phyloP scores from a whole-genome alignment of 1,284 basidiomycete genomes.

The Trichosporon sp. region DNA sequence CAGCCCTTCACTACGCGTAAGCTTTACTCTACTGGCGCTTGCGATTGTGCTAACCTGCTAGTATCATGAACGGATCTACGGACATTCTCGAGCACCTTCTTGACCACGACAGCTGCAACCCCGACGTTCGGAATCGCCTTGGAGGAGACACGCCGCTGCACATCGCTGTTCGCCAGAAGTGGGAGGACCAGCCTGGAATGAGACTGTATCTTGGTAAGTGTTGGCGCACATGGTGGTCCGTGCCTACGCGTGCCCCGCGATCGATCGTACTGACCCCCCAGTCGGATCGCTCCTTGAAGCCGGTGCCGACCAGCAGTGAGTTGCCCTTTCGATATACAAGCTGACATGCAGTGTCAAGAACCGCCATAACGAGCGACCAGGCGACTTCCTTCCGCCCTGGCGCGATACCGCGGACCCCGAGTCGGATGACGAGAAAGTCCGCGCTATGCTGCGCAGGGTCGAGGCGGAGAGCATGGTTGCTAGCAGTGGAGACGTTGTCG shows the following conservation, averaged over 20 bases:
- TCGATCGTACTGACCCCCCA: slow-evolving; percentile 31
- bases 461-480: slow-evolving; percentile 42
- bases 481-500: slow-evolving; percentile 42
- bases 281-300: slow-evolving; percentile 68
- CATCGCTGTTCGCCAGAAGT: slow-evolving; percentile 62
- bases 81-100: slow-evolving; percentile 69
- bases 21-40: slow-evolving; percentile 37
- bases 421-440: slow-evolving; percentile 42
- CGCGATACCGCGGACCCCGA: slow-evolving; percentile 31
- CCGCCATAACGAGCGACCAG: slow-evolving; percentile 60
- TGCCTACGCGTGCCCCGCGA: background rate
- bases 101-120: slow-evolving; percentile 71
- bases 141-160: slow-evolving; percentile 77
- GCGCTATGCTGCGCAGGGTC: slow-evolving; percentile 36
- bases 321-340: slow-evolving; percentile 3
- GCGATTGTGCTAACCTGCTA: slow-evolving; percentile 16
- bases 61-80: slow-evolving; percentile 55
- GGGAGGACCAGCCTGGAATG: slow-evolving; percentile 60
- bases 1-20: slow-evolving; percentile 77
- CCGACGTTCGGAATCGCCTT: slow-evolving; percentile 71
- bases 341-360: slow-evolving; percentile 61
- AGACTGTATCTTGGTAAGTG: slow-evolving; percentile 49
- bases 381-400: slow-evolving; percentile 57
- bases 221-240: background rate
- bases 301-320: slow-evolving; percentile 67